Evolutionary conservation across 441 rosid genomes (phyloP).

Genomic region (Jatropha multifida): DNA sequence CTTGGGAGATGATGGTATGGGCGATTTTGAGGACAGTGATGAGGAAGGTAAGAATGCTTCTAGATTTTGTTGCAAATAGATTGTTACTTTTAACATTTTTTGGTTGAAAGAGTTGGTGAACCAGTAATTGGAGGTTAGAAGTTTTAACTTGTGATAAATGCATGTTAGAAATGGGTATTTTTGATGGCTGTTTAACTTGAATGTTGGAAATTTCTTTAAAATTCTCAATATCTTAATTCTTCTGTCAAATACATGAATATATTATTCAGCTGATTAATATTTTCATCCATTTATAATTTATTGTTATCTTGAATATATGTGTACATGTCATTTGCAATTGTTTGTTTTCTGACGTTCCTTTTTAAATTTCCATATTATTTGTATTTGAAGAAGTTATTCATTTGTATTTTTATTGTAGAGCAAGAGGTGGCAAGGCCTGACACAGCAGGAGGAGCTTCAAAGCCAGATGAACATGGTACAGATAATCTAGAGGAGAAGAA

Average conservation of each 20-base stretch:
- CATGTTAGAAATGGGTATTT: neutral
- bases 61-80: neutral
- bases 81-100: neutral
- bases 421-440: conserved; percentile 33
- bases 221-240: too few relatives aligned
- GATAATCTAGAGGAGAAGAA: conserved; percentile 26
- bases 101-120: neutral
- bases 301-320: neutral
- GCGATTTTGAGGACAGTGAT: conserved; percentile 74
- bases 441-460: conserved; percentile 15
- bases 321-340: neutral
- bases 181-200: neutral
- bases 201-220: neutral
- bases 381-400: neutral
- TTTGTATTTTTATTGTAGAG: conserved; percentile 16
- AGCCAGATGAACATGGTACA: conserved; percentile 19
- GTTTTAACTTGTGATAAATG: neutral
- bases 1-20: conserved; percentile 44
- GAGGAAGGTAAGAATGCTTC: conserved; percentile 63
- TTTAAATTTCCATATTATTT: neutral
- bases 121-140: neutral
- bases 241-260: neutral
- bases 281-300: too few relatives aligned
- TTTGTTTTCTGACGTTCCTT: neutral
- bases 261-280: neutral